Percentiles rank a stretch among this genome's conserved stretches.
Evolutionary conservation across 768 basidiomycete species (phyloP).

Genomic region (Pisolithus sp.): DNA sequence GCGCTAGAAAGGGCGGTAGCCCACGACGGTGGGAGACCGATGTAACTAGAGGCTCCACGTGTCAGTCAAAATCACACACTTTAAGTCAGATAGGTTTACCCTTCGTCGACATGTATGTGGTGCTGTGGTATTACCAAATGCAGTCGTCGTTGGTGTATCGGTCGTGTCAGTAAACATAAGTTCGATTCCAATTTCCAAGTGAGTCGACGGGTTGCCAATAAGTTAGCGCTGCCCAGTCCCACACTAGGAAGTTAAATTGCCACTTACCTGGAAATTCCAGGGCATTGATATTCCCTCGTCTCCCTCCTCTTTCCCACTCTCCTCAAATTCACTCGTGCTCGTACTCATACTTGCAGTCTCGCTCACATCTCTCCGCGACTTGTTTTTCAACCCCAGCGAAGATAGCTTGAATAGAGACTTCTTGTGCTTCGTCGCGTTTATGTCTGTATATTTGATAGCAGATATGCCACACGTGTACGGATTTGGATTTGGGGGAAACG

Average conservation of each 20-base stretch:
- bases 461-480: constrained; percentile 5
- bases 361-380: constrained; percentile 22
- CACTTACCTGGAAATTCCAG: constrained; percentile 68
- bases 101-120: constrained; percentile 75
- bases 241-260: not conserved
- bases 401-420: constrained; percentile 33
- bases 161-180: not conserved
- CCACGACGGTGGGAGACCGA: constrained; percentile 73
- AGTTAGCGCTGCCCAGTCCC: not conserved
- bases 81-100: constrained; percentile 32
- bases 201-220: not conserved
- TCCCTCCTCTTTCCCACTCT: constrained; percentile 19
- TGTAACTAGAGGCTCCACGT: constrained; percentile 32
- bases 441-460: not conserved
- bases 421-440: constrained; percentile 16
- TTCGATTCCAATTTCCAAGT: not conserved
- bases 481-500: constrained; percentile 11
- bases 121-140: constrained; percentile 39
- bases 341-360: constrained; percentile 8
- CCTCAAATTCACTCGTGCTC: constrained; percentile 12
- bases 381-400: constrained; percentile 29
- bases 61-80: not conserved
- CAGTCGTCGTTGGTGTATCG: not conserved
- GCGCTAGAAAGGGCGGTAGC: constrained; percentile 50
- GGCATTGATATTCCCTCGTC: constrained; percentile 64